Evolutionary conservation across 164 flowering plant species (phyloP).

Genomic region (Stephania yunnanensis): DNA sequence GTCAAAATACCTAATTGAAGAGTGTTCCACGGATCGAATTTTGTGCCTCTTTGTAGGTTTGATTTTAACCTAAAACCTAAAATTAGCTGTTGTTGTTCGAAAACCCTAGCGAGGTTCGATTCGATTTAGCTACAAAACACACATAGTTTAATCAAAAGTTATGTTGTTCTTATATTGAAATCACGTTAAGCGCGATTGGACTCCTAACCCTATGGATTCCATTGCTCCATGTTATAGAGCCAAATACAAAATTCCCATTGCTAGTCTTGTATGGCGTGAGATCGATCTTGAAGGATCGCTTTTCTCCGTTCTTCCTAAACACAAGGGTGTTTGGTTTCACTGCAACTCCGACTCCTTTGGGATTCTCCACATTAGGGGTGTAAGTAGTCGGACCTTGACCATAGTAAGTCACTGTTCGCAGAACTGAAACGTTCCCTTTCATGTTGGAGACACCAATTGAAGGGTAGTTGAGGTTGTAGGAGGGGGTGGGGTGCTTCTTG

Average conservation of each 20-base stretch:
- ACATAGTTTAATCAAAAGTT: too few species aligned
- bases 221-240: constrained; percentile 44
- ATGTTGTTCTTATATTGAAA: not conserved
- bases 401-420: constrained; percentile 46
- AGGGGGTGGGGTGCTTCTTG: constrained; percentile 16
- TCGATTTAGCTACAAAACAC: too few species aligned
- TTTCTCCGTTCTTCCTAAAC: constrained; percentile 35
- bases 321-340: constrained; percentile 33
- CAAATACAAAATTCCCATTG: constrained; percentile 41
- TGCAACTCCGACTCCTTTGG: constrained; percentile 29
- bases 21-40: too few species aligned
- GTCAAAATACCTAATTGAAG: too few species aligned
- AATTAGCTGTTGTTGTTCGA: too few species aligned
- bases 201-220: constrained; percentile 34
- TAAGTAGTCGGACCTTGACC: constrained; percentile 39
- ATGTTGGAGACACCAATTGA: constrained; percentile 46
- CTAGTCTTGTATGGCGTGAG: constrained; percentile 26
- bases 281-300: constrained; percentile 33
- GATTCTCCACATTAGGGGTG: constrained; percentile 26
- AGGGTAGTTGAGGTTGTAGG: constrained; percentile 53
- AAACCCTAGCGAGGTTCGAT: too few species aligned
- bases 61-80: too few species aligned
- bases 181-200: not conserved
- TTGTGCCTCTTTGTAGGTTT: too few species aligned
- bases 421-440: constrained; percentile 40